A percentile compares a stretch with the other conserved stretches of the same genome.
These are phyloP conservation scores for Suillus subalutaceus DNA, from an alignment of 768 basidiomycete species.

Conservation along the genomic window DNA sequence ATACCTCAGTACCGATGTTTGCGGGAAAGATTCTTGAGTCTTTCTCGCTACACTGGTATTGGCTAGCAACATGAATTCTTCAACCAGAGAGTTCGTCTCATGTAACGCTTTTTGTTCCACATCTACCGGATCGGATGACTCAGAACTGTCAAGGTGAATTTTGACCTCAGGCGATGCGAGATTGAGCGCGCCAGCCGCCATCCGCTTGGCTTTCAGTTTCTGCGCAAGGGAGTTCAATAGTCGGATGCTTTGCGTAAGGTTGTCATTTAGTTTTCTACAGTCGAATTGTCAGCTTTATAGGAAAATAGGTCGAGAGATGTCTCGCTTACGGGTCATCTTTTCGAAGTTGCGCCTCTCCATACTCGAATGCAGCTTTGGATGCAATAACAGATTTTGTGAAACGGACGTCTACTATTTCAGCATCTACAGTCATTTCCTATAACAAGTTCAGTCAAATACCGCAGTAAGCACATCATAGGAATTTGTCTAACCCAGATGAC, in stretches of 20 bases:
- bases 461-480: not conserved
- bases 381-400: conserved; percentile 98
- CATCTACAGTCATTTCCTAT: conserved; percentile 88
- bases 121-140: conserved; percentile 94
- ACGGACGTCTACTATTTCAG: conserved; percentile 85
- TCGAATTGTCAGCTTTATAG: conserved; percentile 1
- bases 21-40: conserved; percentile 94
- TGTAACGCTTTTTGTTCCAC: conserved; percentile 92
- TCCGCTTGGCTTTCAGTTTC: conserved; percentile 82
- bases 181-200: conserved; percentile 96
- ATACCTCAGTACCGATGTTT: conserved; percentile 90
- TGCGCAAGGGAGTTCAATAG: conserved; percentile 85
- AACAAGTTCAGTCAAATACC: not conserved
- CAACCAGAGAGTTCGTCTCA: conserved; percentile 96
- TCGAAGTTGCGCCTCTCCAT: conserved; percentile 91
- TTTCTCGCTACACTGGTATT: conserved; percentile 92
- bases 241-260: conserved; percentile 82
- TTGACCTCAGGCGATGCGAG: conserved; percentile 98
- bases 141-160: conserved; percentile 91
- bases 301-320: not conserved
- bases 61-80: conserved; percentile 99
- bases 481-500: conserved; percentile 79
- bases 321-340: conserved; percentile 84
- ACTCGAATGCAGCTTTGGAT: conserved; percentile 95
- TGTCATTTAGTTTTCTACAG: conserved; percentile 72